These are phyloP conservation scores for Suillus subaureus DNA, from an alignment of 768 basidiomycete species.

Conservation along the genomic window DNA sequence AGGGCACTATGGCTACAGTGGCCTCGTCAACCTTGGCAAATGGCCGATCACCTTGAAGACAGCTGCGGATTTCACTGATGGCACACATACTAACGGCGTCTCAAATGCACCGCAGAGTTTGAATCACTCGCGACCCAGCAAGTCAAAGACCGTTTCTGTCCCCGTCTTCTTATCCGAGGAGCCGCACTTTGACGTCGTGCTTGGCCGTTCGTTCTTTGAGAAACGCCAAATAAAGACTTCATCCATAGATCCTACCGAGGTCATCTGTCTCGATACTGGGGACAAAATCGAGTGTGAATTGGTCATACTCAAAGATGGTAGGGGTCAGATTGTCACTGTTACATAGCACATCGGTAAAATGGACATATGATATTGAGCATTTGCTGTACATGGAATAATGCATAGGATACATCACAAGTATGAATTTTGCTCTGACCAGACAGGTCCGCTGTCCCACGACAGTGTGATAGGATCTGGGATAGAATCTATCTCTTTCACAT, in stretches of 20 bases:
- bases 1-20: constrained; percentile 93
- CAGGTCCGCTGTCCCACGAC: not conserved
- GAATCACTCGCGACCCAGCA: constrained; percentile 13
- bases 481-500: constrained; percentile 7
- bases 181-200: constrained; percentile 92
- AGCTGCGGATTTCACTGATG: constrained; percentile 22
- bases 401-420: not conserved
- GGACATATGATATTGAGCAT: not conserved
- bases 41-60: constrained; percentile 78
- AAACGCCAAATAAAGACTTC: constrained; percentile 81
- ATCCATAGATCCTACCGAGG: constrained; percentile 82
- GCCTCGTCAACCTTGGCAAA: constrained; percentile 80
- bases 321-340: constrained; percentile 87
- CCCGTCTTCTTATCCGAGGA: constrained; percentile 91
- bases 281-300: constrained; percentile 92
- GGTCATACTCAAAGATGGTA: constrained; percentile 89
- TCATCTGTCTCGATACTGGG: constrained; percentile 90
- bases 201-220: constrained; percentile 86
- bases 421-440: not conserved
- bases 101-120: not conserved
- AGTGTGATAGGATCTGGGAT: not conserved
- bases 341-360: constrained; percentile 46
- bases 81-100: constrained; percentile 6
- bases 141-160: constrained; percentile 46
- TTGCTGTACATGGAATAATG: not conserved